Base-by-base conservation (phyloP, 768 basidiomycete species). In the Multifurca ochricompacta region DNA sequence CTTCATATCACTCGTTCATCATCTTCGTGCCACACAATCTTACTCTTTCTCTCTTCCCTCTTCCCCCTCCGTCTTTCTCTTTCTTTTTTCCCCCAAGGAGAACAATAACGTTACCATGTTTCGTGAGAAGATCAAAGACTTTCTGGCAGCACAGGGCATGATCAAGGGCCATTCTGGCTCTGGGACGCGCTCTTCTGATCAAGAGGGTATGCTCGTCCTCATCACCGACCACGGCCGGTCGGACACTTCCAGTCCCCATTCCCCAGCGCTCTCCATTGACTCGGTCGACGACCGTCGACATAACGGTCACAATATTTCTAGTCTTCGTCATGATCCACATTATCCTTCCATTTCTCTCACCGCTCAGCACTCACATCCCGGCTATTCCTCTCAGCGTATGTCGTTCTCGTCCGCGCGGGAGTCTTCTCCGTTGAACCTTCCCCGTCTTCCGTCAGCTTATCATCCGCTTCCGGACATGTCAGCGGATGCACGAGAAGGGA, bases 91-190 rank as follows among this genome's bases (percentile, higher is more conserved):
- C 40, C 27, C 61, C 21, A 60, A 90, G 87, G 85, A 87, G 67
- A 81, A 72, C 62, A 77, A 79, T 58, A 83, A 81, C 57, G 86
- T 89, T 3, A 65, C 77, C 32, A 78, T 79, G 56, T 71, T 88
- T 36, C 77, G 87, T 51, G 85, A 87, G 62, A 85, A 81, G 70
- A 90, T 89, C 65, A 91, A 90, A 71, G 69, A 71, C 1, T 87
- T 87, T 64, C 76, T 91, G 21, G 85, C 85, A 0, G 78, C 85
- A 0, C 86, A 90, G 67, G 88, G 88, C 44, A 87, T 90, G 86
- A 90, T 91, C 69, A 91, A 91, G 69, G 89, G 89, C 27, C 87
- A 90, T 63, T 85, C 88, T 18, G 84, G 84, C 52, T 71, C 83
- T 25, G 82, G 79, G 2, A 75, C 83, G 18, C 81, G 83, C 40